These are phyloP conservation scores for Emergomyces pasteurianus DNA, from an alignment of 2,329 filamentous ascomycete species.

Conservation along the genomic window DNA sequence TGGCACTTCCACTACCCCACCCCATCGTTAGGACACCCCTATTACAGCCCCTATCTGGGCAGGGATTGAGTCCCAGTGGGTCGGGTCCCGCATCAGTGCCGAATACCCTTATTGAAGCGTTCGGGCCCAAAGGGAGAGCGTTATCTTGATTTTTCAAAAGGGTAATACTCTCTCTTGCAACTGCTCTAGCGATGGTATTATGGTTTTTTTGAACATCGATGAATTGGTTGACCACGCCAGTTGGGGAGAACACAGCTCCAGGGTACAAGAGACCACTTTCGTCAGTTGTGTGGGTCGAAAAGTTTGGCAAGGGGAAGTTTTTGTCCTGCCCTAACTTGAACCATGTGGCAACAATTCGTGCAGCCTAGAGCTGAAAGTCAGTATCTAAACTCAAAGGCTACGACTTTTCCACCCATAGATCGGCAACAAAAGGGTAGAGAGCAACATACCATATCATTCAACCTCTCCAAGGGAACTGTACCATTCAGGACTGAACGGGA, in stretches of 20 bases:
- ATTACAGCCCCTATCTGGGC: conserved; percentile 54
- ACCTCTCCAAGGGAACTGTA: conserved; percentile 42
- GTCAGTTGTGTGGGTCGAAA: conserved; percentile 47
- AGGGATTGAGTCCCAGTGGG: conserved; percentile 53
- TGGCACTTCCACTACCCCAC: conserved; percentile 65
- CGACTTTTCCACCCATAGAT: not conserved
- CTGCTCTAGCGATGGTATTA: conserved; percentile 37
- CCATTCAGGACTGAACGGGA: conserved; percentile 46
- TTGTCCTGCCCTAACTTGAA: conserved; percentile 45
- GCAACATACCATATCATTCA: conserved; percentile 38
- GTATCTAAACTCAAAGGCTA: not conserved
- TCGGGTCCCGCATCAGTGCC: conserved; percentile 43
- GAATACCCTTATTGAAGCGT: conserved; percentile 32
- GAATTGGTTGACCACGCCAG: conserved; percentile 56
- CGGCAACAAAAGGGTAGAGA: not conserved
- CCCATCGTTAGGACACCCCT: conserved; percentile 61
- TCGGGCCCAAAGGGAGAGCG: conserved; percentile 36
- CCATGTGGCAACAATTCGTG: conserved; percentile 47
- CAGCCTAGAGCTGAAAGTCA: conserved; percentile 29
- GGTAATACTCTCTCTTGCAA: conserved; percentile 46
- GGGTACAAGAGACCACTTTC: conserved; percentile 46
- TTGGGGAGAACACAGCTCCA: conserved; percentile 46
- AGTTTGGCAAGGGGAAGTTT: conserved; percentile 45
- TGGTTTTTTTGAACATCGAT: conserved; percentile 48
- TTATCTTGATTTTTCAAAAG: conserved; percentile 53